Evolutionary conservation across 2,329 filamentous ascomycete species (phyloP), one percentile per base, ranked within the genome.

Genomic region (Acephala macrosclerotiorum): DNA sequence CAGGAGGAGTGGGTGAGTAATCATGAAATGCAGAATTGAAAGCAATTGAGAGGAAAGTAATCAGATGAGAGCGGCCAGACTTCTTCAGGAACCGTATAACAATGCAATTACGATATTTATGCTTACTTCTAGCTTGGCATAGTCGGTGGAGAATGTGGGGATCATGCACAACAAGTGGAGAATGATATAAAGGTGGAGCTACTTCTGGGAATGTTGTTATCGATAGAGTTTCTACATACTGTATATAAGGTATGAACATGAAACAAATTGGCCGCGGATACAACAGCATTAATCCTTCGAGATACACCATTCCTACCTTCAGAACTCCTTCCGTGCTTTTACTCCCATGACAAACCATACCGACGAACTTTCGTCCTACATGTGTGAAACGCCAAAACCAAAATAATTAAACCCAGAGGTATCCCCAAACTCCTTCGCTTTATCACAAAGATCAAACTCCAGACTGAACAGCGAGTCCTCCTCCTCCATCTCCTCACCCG

Each of bases 401-500:
- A 53, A 53, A 53, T 53, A 53, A 53, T 53, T 53, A 22, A 53
- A 53, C 49, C 49, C 49, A 53, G 25, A 29, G 26, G 26, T 29
- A 60, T 60, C 38, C 12, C n/a, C 22, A 33, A 57, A 60, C 58
- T 12, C 47, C 47, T 20, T 57, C n/a, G 35, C 55, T 18, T 40
- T 57, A 38, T 47, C 35, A 22, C 49, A 12, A 29, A 58, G 42
- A 38, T 67, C 64, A 47, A 68, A 66, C 2, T 65, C 68, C 20
- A 67, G 18, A 26, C 60, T 62, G 25, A 70, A 68, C 40, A 67
- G 36, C 16, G 66, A 66, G 14, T 64, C 61, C 26, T 25, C 38
- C 57, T 64, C 61, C 26, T 25, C 38, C 57, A 64, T 58, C 26
- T 66, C 57, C 6, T 55, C 58, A 7, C 61, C 62, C 3, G 35